Percentiles rank a stretch among this genome's conserved stretches.
phyloP scores from a whole-genome alignment of 352 stramenopile genomes.

The Pythium periplocum region DNA sequence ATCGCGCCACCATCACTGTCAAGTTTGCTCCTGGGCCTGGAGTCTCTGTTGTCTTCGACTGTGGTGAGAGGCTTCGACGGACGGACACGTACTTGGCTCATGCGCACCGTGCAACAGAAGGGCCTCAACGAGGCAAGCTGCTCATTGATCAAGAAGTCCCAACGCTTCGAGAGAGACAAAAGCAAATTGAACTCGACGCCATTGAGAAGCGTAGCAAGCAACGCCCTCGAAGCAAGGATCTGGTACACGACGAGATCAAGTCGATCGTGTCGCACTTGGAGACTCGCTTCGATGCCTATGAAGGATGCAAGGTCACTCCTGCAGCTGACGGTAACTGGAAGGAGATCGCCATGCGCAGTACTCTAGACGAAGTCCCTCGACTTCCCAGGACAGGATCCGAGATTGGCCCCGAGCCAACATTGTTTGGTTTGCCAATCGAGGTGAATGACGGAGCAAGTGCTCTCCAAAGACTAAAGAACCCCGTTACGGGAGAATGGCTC shows the following conservation, averaged over 20 bases:
- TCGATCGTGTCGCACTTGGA: constrained; percentile 59
- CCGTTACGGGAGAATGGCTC: constrained; percentile 51
- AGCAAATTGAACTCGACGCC: constrained; percentile 58
- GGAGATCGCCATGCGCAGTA: constrained; percentile 38
- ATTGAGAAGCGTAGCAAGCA: constrained; percentile 72
- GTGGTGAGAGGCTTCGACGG: constrained; percentile 61
- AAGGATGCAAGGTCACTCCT: constrained; percentile 56
- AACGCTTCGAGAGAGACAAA: constrained; percentile 66
- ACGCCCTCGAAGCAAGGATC: constrained; percentile 63
- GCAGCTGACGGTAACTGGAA: constrained; percentile 58
- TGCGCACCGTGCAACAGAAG: constrained; percentile 27
- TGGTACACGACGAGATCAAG: constrained; percentile 52
- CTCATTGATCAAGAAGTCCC: constrained; percentile 46
- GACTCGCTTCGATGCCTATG: constrained; percentile 68
- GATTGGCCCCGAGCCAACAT: constrained; percentile 37
- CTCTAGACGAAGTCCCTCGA: constrained; percentile 57
- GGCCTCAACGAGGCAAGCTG: constrained; percentile 47
- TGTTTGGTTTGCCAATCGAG: constrained; percentile 43
- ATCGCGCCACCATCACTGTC: constrained; percentile 57
- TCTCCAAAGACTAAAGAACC: constrained; percentile 40
- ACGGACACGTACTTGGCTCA: constrained; percentile 70
- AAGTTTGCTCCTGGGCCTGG: constrained; percentile 56
- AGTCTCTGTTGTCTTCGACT: constrained; percentile 57
- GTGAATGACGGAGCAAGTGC: constrained; percentile 33
- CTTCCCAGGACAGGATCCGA: constrained; percentile 57